Conservation (phyloP, 768 basidiomycete genomes). For the Lactarius quietus region DNA sequence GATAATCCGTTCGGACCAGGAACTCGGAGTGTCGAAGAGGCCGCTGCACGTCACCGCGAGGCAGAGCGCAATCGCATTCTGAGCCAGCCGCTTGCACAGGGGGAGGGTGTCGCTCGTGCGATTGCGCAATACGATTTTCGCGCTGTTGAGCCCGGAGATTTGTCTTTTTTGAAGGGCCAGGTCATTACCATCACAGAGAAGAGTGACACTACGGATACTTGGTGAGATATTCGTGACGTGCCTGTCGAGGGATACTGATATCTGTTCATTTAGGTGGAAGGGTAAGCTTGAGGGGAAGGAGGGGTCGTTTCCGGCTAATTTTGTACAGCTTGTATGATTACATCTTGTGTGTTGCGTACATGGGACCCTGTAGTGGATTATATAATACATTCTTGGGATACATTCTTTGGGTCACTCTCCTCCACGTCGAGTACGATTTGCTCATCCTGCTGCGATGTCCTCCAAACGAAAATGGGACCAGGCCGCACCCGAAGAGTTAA, state of each 20-base stretch:
- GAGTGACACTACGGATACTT: conserved; percentile 70
- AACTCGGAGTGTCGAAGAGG: not conserved
- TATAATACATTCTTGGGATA: not conserved
- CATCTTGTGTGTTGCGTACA: not conserved
- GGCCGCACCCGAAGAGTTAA: conserved; percentile 43
- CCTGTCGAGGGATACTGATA: not conserved
- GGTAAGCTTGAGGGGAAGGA: conserved; percentile 57
- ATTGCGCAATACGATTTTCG: conserved; percentile 72
- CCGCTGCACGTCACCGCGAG: conserved; percentile 11
- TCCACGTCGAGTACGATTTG: not conserved
- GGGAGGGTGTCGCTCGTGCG: conserved; percentile 65
- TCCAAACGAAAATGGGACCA: conserved; percentile 84
- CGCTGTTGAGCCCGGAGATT: conserved; percentile 71
- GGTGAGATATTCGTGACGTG: conserved; percentile 41
- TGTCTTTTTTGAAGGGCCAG: conserved; percentile 74
- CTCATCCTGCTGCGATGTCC: conserved; percentile 42
- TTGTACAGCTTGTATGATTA: conserved; percentile 59
- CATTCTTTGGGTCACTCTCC: no score
- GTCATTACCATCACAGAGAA: conserved; percentile 66
- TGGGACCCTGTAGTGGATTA: not conserved
- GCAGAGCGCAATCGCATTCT: conserved; percentile 39
- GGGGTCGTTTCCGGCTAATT: conserved; percentile 82
- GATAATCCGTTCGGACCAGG: conserved; percentile 18
- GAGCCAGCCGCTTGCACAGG: conserved; percentile 43
- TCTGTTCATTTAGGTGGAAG: conserved; percentile 58